Conservation (phyloP, 2,329 filamentous ascomycete genomes). For the Penicillium sp. region DNA sequence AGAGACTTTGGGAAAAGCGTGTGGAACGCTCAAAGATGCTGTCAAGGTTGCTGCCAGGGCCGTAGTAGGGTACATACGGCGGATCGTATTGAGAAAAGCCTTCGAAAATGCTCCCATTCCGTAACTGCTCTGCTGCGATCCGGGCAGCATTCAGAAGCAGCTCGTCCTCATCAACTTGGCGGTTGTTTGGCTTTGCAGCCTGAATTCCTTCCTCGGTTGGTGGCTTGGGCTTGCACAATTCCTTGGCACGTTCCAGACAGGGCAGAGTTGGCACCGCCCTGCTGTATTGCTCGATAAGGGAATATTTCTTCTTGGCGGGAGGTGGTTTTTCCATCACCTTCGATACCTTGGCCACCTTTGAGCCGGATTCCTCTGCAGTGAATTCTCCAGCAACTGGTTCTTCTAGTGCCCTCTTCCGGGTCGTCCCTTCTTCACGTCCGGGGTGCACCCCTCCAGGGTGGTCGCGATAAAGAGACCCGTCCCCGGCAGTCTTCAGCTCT, state of each 20-base stretch:
- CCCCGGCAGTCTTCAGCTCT: constrained; percentile 7
- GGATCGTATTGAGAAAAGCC: constrained; percentile 1
- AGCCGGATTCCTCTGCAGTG: constrained; percentile 10
- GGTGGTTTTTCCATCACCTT: constrained; percentile 14
- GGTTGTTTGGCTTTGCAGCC: constrained; percentile 16
- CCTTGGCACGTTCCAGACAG: constrained; percentile 20
- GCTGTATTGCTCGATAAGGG: constrained; percentile 30
- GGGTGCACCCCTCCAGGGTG: not conserved
- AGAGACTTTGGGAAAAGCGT: constrained; percentile 26
- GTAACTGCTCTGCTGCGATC: constrained; percentile 39
- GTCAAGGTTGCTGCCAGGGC: constrained; percentile 25
- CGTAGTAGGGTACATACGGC: constrained; percentile 21
- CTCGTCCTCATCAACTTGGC: constrained; percentile 41
- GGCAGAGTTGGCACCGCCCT: constrained; percentile 37
- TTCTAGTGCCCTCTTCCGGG: constrained; percentile 28
- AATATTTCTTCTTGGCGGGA: constrained; percentile 20
- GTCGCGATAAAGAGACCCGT: constrained; percentile 3
- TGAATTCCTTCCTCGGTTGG: constrained; percentile 19
- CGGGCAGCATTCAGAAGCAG: constrained; percentile 40
- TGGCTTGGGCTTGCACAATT: constrained; percentile 25
- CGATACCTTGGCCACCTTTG: constrained; percentile 26
- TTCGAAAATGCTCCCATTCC: constrained; percentile 23
- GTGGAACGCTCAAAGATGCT: constrained; percentile 10
- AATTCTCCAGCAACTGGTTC: constrained; percentile 17
- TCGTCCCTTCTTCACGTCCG: not conserved